A percentile compares a stretch with the other conserved stretches of the same genome.
Conservation (phyloP, 306 rosid species). For the Crotalaria pallida region DNA sequence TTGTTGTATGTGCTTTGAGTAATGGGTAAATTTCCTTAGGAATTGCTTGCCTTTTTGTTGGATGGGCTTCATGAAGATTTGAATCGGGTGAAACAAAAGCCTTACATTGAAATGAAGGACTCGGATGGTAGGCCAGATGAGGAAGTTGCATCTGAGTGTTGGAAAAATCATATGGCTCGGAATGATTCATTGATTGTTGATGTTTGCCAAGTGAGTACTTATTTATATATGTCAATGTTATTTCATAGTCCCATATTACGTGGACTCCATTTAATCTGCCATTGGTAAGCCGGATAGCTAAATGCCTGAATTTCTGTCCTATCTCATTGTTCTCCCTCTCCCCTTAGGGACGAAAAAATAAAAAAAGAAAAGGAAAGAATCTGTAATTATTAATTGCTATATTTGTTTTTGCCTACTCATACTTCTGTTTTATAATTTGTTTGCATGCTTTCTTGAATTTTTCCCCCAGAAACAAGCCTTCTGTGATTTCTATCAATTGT, state of each 20-base stretch:
- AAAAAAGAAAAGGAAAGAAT: neutral
- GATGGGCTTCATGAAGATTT: conserved; percentile 99
- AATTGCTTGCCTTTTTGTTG: conserved; percentile 95
- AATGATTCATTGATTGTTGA: conserved; percentile 98
- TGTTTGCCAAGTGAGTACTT: conserved; percentile 88
- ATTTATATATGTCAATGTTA: neutral
- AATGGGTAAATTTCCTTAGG: conserved; percentile 42
- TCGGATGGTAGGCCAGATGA: conserved; percentile 82
- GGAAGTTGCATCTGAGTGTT: conserved; percentile 92
- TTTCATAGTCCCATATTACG: conserved; percentile 2
- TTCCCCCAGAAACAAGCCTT: neutral
- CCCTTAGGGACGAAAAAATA: neutral
- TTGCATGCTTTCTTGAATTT: neutral
- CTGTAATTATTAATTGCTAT: neutral
- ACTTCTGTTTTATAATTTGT: neutral
- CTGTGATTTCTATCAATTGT: neutral
- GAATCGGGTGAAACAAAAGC: conserved; percentile 97
- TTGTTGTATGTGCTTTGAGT: conserved; percentile 21
- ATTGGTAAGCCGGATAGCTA: neutral
- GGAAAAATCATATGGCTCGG: conserved; percentile 94
- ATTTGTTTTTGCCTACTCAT: neutral
- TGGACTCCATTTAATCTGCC: conserved; percentile 13
- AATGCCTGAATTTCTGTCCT: neutral
- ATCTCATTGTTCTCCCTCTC: neutral
- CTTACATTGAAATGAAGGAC: conserved; percentile 96